These are phyloP conservation scores for Trichoderma sp. DNA, from an alignment of 2,329 filamentous ascomycete genomes.

Conservation along the genomic window DNA sequence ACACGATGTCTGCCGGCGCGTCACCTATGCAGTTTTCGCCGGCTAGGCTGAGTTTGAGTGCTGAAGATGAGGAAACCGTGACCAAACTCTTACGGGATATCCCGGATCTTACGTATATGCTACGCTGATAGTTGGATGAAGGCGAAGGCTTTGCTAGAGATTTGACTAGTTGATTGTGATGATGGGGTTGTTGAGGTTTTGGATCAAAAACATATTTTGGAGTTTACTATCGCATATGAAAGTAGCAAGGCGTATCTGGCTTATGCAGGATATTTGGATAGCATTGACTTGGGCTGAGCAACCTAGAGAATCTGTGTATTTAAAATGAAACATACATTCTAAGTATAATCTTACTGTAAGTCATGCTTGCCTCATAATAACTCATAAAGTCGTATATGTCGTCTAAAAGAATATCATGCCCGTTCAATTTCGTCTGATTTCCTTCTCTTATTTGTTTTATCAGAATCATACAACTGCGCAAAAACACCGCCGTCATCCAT, in stretches of 20 bases:
- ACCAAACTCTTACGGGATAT: slow-evolving; percentile 44
- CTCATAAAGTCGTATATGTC: background rate
- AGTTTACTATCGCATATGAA: slow-evolving; percentile 8
- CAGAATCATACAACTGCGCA: slow-evolving; percentile 34
- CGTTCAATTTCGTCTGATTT: slow-evolving; percentile 7
- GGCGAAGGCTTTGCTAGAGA: background rate
- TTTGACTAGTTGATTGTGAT: background rate
- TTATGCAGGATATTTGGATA: slow-evolving; percentile 5
- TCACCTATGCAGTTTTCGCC: background rate
- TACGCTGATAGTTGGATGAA: slow-evolving; percentile 38
- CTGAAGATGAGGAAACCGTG: slow-evolving; percentile 41
- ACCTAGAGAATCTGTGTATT: background rate
- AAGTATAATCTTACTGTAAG: background rate
- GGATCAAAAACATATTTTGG: background rate
- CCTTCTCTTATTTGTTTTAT: slow-evolving; percentile 32
- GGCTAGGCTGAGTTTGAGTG: background rate
- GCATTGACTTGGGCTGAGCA: slow-evolving; percentile 2
- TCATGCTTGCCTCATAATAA: background rate
- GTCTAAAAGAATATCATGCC: background rate
- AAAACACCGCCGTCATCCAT: slow-evolving; percentile 32
- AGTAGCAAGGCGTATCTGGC: slow-evolving; percentile 15
- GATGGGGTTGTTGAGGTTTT: background rate
- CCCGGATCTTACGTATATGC: slow-evolving; percentile 53
- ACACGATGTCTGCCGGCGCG: slow-evolving; percentile 4
- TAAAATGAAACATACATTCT: slow-evolving; percentile 2